phyloP scores from a whole-genome alignment of 2,329 filamentous ascomycete genomes.

The Aspergillus aculeatinus region DNA sequence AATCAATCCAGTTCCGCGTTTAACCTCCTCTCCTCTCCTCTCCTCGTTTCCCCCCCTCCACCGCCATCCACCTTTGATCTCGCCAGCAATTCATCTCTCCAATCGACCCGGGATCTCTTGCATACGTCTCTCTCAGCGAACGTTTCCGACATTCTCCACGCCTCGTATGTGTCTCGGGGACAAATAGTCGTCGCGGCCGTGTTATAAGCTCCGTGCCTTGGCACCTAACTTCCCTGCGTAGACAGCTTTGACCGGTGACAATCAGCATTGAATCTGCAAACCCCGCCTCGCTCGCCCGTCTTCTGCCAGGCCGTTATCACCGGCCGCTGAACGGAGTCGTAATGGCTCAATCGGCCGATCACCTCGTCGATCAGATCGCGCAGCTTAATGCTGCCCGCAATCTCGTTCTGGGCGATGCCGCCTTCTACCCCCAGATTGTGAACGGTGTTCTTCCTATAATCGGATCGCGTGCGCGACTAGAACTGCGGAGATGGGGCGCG shows the following conservation, averaged over 20 bases:
- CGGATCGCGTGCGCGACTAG: conserved; percentile 68
- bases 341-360: conserved; percentile 57
- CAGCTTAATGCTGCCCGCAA: conserved; percentile 89
- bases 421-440: conserved; percentile 88
- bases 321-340: conserved; percentile 23
- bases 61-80: not conserved
- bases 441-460: conserved; percentile 92
- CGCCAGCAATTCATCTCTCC: not conserved
- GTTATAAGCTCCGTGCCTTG: conserved; percentile 7
- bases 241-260: conserved; percentile 2
- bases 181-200: conserved; percentile 10
- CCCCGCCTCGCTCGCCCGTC: conserved; percentile 2
- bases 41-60: not conserved
- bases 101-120: not conserved
- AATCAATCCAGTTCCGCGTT: conserved; percentile 4
- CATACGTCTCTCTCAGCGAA: not conserved
- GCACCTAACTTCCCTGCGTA: conserved; percentile 13
- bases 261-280: not conserved
- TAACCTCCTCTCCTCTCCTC: conserved; percentile 3
- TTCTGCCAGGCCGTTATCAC: conserved; percentile 3
- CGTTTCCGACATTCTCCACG: conserved; percentile 4
- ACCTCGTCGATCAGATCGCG: conserved; percentile 72
- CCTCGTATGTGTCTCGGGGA: conserved; percentile 11
- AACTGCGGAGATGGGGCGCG: conserved; percentile 90
- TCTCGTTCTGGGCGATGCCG: conserved; percentile 80